A percentile compares a stretch with the other conserved stretches of the same genome.
phyloP scores from a whole-genome alignment of 805 yeast species.

The Saturnispora kantuleensis region DNA sequence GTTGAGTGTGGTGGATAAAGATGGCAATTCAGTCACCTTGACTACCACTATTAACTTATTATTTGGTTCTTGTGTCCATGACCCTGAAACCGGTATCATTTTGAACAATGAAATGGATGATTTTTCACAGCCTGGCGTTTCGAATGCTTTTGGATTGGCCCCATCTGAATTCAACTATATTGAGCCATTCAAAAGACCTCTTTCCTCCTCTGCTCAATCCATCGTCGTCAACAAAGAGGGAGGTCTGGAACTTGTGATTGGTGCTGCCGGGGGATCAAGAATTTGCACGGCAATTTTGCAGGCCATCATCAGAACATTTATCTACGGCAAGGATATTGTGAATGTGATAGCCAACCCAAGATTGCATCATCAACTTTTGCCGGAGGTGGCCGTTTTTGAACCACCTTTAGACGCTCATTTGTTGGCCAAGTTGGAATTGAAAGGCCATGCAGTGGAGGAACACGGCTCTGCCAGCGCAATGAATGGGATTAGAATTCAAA shows the following conservation, averaged over 20 bases:
- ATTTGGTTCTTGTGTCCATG: slow-evolving; percentile 80
- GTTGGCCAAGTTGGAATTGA: slow-evolving; percentile 25
- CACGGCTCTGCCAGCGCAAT: slow-evolving; percentile 43
- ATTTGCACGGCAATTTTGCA: slow-evolving; percentile 78
- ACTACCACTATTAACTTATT: slow-evolving; percentile 81
- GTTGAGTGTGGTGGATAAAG: slow-evolving; percentile 64
- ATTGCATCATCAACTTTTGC: slow-evolving; percentile 81
- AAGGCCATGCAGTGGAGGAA: slow-evolving; percentile 41
- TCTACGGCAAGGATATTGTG: slow-evolving; percentile 47
- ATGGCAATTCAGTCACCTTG: slow-evolving; percentile 72
- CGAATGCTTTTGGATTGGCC: slow-evolving; percentile 69
- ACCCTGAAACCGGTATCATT: slow-evolving; percentile 70
- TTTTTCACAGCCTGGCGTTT: slow-evolving; percentile 60
- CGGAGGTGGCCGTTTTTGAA: slow-evolving; percentile 59
- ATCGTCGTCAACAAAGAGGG: slow-evolving; percentile 41
- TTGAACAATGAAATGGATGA: slow-evolving; percentile 94
- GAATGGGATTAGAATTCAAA: slow-evolving; percentile 38
- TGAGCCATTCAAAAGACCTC: slow-evolving; percentile 68
- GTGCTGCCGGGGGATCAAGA: slow-evolving; percentile 92
- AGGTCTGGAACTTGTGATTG: slow-evolving; percentile 57
- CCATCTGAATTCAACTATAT: slow-evolving; percentile 78
- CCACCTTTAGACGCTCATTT: slow-evolving; percentile 35
- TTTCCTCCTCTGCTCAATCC: slow-evolving; percentile 75
- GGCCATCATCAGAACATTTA: slow-evolving; percentile 59
- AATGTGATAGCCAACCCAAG: slow-evolving; percentile 74